Base-by-base conservation (phyloP, 2,329 filamentous ascomycete genomes). In the Aspergillus udagawae region DNA sequence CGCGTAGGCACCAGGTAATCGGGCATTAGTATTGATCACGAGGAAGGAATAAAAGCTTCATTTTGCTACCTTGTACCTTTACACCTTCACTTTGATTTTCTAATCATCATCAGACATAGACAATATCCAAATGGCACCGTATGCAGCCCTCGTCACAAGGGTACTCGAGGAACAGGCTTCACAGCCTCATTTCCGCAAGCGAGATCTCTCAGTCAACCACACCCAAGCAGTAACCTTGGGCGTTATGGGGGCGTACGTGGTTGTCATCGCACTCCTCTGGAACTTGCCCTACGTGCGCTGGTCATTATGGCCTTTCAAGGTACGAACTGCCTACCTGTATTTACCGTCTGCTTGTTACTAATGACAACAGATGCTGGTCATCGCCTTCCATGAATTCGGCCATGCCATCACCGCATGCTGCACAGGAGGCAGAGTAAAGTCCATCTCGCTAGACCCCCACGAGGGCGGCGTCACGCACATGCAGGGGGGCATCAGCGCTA, bases 391-490 rank as follows among this genome's bases (percentile, higher is more conserved):
- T 75, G 89, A 92, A 66, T 82, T 92, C 67, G 85, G 87, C 12
- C 89, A 92, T 73, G 89, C 89, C 51, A 83, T 91, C 65, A 85
- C 85, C 1, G 87, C 88, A 42, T 82, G 87, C 61, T 83, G 86
- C 58, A 92, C 89, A 0, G 89, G 89, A 54, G 89, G 89, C 4
- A 80, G 78, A 55, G 89, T 92, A 63, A 85, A 90, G 69, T 88
- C 85, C 42, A 91, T 92, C 67, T 86, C 83, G 23, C 82, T 91
- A 23, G 87, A 91, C 68, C 88, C 89, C 0, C 82, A 86, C 64
- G 89, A 92, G 75, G 89, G 89, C 59, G 89, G 89, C 59, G 88
- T 90, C 3, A 92, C 89, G 1, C 86, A 89, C 63, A 91, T 92
- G 86, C 81, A 83, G 5, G 89, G 89, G 45, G 89, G 89, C 51